These are phyloP conservation scores for Sherardia arvensis DNA, from an alignment of 257 asterid species.

Conservation along the genomic window DNA sequence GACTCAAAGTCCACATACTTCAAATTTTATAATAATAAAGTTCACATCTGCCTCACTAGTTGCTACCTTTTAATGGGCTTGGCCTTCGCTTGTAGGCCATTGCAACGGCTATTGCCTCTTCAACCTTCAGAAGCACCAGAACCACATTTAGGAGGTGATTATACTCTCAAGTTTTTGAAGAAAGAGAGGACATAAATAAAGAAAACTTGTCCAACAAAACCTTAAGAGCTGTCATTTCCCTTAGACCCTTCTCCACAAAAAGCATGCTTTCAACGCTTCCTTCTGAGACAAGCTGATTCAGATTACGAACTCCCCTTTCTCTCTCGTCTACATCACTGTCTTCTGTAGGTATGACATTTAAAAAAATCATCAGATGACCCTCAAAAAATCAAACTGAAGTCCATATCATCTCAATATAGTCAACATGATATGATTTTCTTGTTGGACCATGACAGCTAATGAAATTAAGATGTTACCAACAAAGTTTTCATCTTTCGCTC, in stretches of 20 bases:
- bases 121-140: conserved; percentile 42
- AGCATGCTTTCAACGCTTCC: conserved; percentile 81
- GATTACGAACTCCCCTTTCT: conserved; percentile 27
- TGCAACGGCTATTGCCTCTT: conserved; percentile 79
- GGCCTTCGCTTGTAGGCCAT: conserved; percentile 77
- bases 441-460: background rate
- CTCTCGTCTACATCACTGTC: conserved; percentile 56
- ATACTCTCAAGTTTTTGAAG: background rate
- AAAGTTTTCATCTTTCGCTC: conserved; percentile 45
- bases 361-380: conserved; percentile 1
- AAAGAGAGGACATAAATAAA: no score
- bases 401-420: background rate
- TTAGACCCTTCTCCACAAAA: conserved; percentile 80
- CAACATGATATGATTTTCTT: background rate
- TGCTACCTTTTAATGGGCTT: conserved; percentile 28
- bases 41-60: conserved; percentile 36
- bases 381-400: conserved; percentile 4
- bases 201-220: conserved; percentile 21
- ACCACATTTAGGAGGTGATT: conserved; percentile 1
- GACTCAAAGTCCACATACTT: background rate
- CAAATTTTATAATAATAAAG: background rate
- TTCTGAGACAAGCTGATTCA: conserved; percentile 35
- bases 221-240: conserved; percentile 74
- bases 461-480: conserved; percentile 27
- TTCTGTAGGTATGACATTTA: conserved; percentile 30